These are phyloP conservation scores for Penicillium coprophilum DNA, from an alignment of 495 filamentous ascomycete species.

Conservation along the genomic window DNA sequence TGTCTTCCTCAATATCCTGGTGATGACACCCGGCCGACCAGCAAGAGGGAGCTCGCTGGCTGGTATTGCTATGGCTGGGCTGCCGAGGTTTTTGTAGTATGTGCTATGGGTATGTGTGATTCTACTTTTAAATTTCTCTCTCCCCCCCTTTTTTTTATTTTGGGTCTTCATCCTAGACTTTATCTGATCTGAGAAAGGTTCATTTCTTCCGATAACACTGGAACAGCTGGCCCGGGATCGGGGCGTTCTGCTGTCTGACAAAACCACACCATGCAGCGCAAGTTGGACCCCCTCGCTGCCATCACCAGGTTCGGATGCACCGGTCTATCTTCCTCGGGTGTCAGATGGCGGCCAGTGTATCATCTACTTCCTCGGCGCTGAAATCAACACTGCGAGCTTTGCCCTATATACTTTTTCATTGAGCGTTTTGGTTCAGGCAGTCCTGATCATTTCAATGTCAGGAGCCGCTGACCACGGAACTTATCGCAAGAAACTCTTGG, in stretches of 20 bases:
- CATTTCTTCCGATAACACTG: constrained; percentile 94
- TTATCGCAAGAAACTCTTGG: constrained; percentile 82
- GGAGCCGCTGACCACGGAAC: constrained; percentile 94
- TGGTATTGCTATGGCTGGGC: constrained; percentile 98
- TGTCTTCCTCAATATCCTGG: constrained; percentile 59
- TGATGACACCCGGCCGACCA: constrained; percentile 87
- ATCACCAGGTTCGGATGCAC: constrained; percentile 9
- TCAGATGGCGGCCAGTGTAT: constrained; percentile 68
- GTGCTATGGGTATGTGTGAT: constrained; percentile 65
- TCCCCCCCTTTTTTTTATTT: not conserved
- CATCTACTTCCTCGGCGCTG: constrained; percentile 73
- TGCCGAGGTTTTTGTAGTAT: constrained; percentile 96
- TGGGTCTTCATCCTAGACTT: constrained; percentile 1
- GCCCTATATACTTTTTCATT: constrained; percentile 98
- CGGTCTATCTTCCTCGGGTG: constrained; percentile 28
- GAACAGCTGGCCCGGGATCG: constrained; percentile 91
- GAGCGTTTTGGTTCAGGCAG: constrained; percentile 82
- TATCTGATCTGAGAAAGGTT: constrained; percentile 51
- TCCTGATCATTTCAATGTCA: constrained; percentile 92
- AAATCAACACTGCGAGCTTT: constrained; percentile 95
- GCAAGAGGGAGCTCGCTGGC: constrained; percentile 79
- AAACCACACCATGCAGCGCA: constrained; percentile 65
- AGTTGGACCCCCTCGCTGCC: constrained; percentile 40
- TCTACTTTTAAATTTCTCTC: constrained; percentile 2
- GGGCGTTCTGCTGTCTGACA: constrained; percentile 78